phyloP scores from a whole-genome alignment of 1,284 basidiomycete genomes.

The Peniophora sp. region DNA sequence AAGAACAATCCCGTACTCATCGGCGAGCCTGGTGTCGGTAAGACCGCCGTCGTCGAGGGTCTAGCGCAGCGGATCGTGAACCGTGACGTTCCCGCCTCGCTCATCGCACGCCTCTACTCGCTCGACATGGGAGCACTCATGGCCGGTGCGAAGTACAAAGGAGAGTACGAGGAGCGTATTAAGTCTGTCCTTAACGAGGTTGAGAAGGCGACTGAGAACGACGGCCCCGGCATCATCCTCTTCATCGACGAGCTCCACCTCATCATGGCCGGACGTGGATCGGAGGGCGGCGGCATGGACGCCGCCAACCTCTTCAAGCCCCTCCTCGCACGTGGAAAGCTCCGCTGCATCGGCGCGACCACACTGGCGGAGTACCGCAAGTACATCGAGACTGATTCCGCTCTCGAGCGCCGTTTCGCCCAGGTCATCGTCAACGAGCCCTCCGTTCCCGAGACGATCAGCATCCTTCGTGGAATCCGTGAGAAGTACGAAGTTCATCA shows the following conservation, averaged over 20 bases:
- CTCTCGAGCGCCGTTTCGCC: slow-evolving; percentile 91
- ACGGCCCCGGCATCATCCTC: slow-evolving; percentile 73
- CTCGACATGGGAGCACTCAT: slow-evolving; percentile 94
- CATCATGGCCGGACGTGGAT: slow-evolving; percentile 80
- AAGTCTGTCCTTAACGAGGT: slow-evolving; percentile 91
- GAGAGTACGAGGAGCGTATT: slow-evolving; percentile 96
- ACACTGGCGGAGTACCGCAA: slow-evolving; percentile 92
- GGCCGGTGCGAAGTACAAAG: slow-evolving; percentile 95
- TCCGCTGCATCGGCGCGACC: slow-evolving; percentile 88
- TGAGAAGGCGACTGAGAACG: slow-evolving; percentile 84
- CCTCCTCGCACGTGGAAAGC: slow-evolving; percentile 84
- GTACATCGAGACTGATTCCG: slow-evolving; percentile 93
- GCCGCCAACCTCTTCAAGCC: slow-evolving; percentile 89
- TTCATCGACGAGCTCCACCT: slow-evolving; percentile 95
- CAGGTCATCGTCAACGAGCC: slow-evolving; percentile 95
- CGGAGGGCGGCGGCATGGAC: slow-evolving; percentile 75
- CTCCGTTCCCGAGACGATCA: slow-evolving; percentile 84
- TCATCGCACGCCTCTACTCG: slow-evolving; percentile 79
- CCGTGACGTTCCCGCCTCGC: slow-evolving; percentile 80
- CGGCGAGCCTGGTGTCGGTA: slow-evolving; percentile 91
- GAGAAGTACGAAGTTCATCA: slow-evolving; percentile 84
- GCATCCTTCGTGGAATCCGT: slow-evolving; percentile 85
- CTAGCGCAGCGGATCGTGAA: slow-evolving; percentile 95
- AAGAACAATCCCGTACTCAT: slow-evolving; percentile 93
- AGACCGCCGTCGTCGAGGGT: slow-evolving; percentile 92